Base-by-base conservation (phyloP, 2,329 filamentous ascomycete genomes). In the Dothistroma pini region DNA sequence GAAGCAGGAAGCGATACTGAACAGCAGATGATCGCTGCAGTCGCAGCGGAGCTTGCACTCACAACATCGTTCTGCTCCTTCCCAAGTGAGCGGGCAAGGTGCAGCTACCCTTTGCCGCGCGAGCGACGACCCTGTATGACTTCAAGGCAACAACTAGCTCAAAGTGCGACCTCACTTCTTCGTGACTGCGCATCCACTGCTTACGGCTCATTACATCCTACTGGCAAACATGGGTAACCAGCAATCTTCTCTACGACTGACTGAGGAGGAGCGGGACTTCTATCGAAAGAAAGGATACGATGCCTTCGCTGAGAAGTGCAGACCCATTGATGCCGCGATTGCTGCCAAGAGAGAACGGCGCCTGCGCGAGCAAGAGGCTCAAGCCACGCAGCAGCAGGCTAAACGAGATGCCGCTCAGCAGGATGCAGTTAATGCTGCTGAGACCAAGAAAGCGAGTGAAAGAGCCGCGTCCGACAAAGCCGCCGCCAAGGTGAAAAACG, bases 171-270 rank as follows among this genome's bases (percentile, higher is more conserved):
- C 48, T 51, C 22, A 25, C 29, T 51, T 49, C 6, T 25, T 51
- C 48, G 29, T 51, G 2, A 51, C 21, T 51, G 21, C 48, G 6
- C 51, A 32, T 11, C 21, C 51, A 53, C 16, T 16, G 4, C 12
- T n/a, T 11, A 32, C 25, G 11, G n/a, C 25, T 35, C 25, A 32
- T n/a, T 2, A 31, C 29, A 21, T 32, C 14, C 25, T 35, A 32
- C 25, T 53, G 14, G 16, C n/a, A 22, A 48, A 48, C 21, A 56
- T 56, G 54, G 54, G 54, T n/a, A 47, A 56, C 22, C 21, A 56
- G 31, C 35, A 56, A 6, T 56, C 35, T 8, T 29, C 22, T 12
- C 19, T 44, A 12, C 34, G 35, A 38, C 21, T 56, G 11, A 56
- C 38, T 11, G 35, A 22, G 12, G 54, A 56, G 41, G 54, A 56